Evolutionary conservation across 2,329 filamentous ascomycete genomes (phyloP), one percentile per base, ranked within the genome.

Genomic region (Colletotrichum sp.): DNA sequence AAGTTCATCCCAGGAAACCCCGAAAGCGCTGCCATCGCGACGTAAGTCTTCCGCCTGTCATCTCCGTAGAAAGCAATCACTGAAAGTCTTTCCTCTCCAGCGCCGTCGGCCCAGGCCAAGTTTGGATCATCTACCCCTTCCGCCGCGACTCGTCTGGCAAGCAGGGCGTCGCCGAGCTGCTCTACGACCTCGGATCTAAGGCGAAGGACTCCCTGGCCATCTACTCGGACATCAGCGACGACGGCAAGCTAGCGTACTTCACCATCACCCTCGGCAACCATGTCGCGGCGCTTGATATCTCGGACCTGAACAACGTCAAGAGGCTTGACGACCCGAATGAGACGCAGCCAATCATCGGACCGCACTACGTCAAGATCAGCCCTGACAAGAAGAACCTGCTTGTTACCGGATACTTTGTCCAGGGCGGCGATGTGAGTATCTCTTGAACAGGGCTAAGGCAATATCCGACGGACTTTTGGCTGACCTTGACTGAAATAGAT

Each of bases 61-160:
- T 2, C 16, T 2, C 15, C n/a, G 1, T 3, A 16, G 9, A 57
- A 29, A 27, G 1, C 1, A 3, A 29, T 57, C 5, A 29, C 54
- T 27, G 3, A 29, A 15, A 29, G 6, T 4, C 21, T 57, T 13
- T 51, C 4, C 43, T 21, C 6, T 1, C 92, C 18, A 85, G 83
- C 15, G 90, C 91, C 18, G 90, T 92, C 24, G 86, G 87, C 36
- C 86, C 88, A 5, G 90, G 90, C 12, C 86, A 92, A 77, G 88
- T 92, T 76, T 92, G 90, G 90, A 88, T 92, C 80, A 91, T 93
- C 81, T 92, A 92, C 79, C 90, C 90, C 27, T 88, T 88, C 84
- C 88, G 89, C 76, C 87, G 84, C 74, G 85, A 90, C 77, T 79
- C 84, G 9, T 84, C 88, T 27, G 90, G 90, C 67, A 88, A 89